These are phyloP conservation scores for Hypoxylon sp. DNA, from an alignment of 2,329 filamentous ascomycete species.

Conservation along the genomic window DNA sequence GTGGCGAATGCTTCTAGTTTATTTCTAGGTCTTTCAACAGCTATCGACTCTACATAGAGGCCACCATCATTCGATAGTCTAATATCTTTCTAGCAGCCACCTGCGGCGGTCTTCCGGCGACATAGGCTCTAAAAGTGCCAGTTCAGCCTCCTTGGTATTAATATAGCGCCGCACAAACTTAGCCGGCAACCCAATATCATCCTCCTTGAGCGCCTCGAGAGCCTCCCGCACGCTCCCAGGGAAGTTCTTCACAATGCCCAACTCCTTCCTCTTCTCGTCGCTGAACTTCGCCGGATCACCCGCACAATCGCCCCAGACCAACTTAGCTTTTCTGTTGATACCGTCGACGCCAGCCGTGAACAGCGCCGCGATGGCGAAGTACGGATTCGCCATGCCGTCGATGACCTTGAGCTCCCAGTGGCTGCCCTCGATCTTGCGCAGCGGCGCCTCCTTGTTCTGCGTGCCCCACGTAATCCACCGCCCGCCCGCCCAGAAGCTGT, in stretches of 20 bases:
- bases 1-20: neutral
- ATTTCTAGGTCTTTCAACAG: neutral
- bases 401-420: constrained; percentile 85
- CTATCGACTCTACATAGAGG: neutral
- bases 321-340: constrained; percentile 59
- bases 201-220: constrained; percentile 64
- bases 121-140: constrained; percentile 66
- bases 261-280: constrained; percentile 61
- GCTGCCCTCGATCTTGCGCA: constrained; percentile 75
- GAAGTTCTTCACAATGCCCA: constrained; percentile 69
- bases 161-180: constrained; percentile 71
- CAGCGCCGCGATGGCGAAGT: constrained; percentile 76
- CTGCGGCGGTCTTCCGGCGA: constrained; percentile 61
- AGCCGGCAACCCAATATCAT: constrained; percentile 65
- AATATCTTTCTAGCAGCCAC: constrained; percentile 79
- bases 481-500: constrained; percentile 84
- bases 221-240: constrained; percentile 70
- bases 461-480: constrained; percentile 85
- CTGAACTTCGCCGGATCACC: constrained; percentile 68
- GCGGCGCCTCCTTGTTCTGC: constrained; percentile 82
- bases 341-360: constrained; percentile 73
- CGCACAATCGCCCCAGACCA: constrained; percentile 68
- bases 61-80: neutral
- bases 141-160: constrained; percentile 72
- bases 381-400: constrained; percentile 86